phyloP scores from a whole-genome alignment of 495 filamentous ascomycete genomes.

The Amniculicola lignicola region DNA sequence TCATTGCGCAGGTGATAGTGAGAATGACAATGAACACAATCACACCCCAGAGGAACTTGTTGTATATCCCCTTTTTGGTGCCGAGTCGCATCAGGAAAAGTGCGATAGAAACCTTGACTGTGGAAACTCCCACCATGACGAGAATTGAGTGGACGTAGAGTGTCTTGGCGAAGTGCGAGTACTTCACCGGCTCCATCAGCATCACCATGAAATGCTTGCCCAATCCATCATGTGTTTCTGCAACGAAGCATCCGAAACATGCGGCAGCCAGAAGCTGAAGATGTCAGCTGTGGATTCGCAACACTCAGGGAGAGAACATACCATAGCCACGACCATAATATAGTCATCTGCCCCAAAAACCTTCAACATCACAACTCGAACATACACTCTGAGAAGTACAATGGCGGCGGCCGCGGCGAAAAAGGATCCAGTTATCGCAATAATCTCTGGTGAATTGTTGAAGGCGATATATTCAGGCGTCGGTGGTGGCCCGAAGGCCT shows the following conservation, averaged over 20 bases:
- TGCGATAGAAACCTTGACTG: slow-evolving; percentile 38
- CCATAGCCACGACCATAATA: slow-evolving; percentile 37
- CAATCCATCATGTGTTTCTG: slow-evolving; percentile 33
- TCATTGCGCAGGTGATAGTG: slow-evolving; percentile 32
- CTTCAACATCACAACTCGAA: slow-evolving; percentile 35
- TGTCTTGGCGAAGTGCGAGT: slow-evolving; percentile 11
- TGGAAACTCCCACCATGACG: slow-evolving; percentile 27
- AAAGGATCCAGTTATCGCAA: slow-evolving; percentile 33
- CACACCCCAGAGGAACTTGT: slow-evolving; percentile 31
- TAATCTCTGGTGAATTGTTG: slow-evolving; percentile 32
- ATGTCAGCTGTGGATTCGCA: slow-evolving; percentile 2
- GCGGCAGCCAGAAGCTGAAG: slow-evolving; percentile 19
- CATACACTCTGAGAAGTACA: slow-evolving; percentile 36
- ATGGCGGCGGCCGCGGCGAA: slow-evolving; percentile 27
- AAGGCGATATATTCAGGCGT: slow-evolving; percentile 30
- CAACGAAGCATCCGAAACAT: slow-evolving; percentile 31
- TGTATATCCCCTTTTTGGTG: slow-evolving; percentile 25
- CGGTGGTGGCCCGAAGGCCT: slow-evolving; percentile 7
- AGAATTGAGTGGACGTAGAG: slow-evolving; percentile 32
- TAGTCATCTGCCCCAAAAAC: slow-evolving; percentile 39
- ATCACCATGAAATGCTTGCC: slow-evolving; percentile 34
- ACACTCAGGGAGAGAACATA: slow-evolving; percentile 9
- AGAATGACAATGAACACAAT: slow-evolving; percentile 36
- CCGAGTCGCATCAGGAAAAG: slow-evolving; percentile 38
- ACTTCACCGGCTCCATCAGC: slow-evolving; percentile 12